Conservation (phyloP, 2,329 filamentous ascomycete genomes). For the Cadophora malorum region DNA sequence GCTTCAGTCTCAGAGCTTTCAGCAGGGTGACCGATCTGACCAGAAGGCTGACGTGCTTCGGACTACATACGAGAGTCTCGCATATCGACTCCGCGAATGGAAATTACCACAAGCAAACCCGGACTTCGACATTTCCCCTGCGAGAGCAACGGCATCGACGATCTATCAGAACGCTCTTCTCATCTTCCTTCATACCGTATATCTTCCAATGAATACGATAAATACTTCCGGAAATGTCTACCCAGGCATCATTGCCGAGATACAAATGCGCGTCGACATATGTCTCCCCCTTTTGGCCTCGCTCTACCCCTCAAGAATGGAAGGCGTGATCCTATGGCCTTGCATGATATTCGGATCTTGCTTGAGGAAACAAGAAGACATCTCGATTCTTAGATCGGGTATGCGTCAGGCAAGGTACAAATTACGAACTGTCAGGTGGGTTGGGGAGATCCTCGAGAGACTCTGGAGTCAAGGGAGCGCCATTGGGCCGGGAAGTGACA, state of each 20-base stretch:
- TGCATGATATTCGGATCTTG: slow-evolving; percentile 20
- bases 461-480: slow-evolving; percentile 2
- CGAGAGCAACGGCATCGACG: slow-evolving; percentile 1
- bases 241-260: neutral
- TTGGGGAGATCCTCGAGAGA: slow-evolving; percentile 3
- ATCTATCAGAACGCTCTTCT: slow-evolving; percentile 25
- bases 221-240: neutral
- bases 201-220: neutral
- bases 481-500: neutral
- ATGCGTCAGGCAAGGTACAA: slow-evolving; percentile 17
- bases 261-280: slow-evolving; percentile 19
- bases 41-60: neutral
- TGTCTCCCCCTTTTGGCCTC: slow-evolving; percentile 10
- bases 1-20: neutral
- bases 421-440: slow-evolving; percentile 15
- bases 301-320: slow-evolving; percentile 19
- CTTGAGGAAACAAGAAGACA: slow-evolving; percentile 13
- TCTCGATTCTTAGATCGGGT: neutral
- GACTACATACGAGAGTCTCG: neutral
- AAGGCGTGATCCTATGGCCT: slow-evolving; percentile 21
- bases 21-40: neutral
- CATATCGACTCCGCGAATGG: slow-evolving; percentile 9
- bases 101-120: neutral
- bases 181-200: slow-evolving; percentile 21
- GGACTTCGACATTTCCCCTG: neutral